Percentiles rank a stretch among this genome's conserved stretches.
These are phyloP conservation scores for Mycena filopes DNA, from an alignment of 768 basidiomycete species.

Conservation along the genomic window DNA sequence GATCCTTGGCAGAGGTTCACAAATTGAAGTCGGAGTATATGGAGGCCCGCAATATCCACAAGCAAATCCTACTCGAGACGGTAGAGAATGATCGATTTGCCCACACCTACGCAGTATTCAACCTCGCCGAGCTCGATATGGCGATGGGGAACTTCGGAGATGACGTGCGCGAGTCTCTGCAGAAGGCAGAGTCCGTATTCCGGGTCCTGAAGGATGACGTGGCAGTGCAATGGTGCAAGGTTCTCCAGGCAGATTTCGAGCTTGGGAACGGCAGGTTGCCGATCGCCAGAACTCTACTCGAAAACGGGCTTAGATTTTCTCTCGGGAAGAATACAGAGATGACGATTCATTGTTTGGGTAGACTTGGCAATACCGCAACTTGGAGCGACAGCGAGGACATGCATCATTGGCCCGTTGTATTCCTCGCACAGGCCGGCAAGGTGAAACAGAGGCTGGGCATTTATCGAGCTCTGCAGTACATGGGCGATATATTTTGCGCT, in stretches of 20 bases:
- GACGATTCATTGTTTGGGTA: too few species aligned
- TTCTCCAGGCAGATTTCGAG: not conserved
- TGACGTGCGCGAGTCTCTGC: not conserved
- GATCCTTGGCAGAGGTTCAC: not conserved
- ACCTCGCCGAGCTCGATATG: not conserved
- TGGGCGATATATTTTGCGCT: too few species aligned
- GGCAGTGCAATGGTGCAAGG: not conserved
- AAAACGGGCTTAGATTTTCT: not conserved
- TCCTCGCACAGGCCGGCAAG: too few species aligned
- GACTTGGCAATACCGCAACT: too few species aligned
- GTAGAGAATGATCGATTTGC: too few species aligned
- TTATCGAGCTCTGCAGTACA: too few species aligned
- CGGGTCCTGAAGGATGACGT: not conserved
- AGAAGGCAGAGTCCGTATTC: not conserved
- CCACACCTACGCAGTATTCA: not conserved
- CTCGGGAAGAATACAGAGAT: too few species aligned
- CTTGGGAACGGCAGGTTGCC: not conserved
- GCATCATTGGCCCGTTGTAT: too few species aligned
- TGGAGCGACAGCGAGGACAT: too few species aligned
- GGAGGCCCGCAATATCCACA: too few species aligned
- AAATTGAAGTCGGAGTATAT: not conserved
- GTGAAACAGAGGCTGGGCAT: too few species aligned
- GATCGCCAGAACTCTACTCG: not conserved
- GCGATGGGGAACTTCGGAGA: not conserved
- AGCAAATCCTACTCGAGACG: too few species aligned